Base-by-base conservation (phyloP, 192 early-diverging fungal species). In the Lunasporangiospora selenospora region DNA sequence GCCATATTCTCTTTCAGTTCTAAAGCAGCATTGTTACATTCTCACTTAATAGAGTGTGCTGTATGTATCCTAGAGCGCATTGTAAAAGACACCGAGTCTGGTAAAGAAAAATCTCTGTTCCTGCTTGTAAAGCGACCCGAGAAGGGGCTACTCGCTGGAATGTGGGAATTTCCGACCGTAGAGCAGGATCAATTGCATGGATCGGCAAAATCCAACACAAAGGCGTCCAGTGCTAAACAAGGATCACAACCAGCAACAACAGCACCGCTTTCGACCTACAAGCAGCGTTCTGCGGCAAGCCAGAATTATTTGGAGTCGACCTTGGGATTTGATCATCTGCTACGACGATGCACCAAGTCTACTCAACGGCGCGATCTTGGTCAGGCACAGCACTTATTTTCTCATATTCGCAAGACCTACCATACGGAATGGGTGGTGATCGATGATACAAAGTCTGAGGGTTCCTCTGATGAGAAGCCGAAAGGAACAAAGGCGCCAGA, bases 91-190 rank as follows among this genome's bases (percentile, higher is more conserved):
- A 3, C 8, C 0, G 42, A 73, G 0, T 49, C 39, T 0, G 64
- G 65, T 8, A 40, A 48, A 4, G 16, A 56, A 12, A 51, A 40
- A 3, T 78, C 80, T 43, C 57, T 62, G 40, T 86, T 73, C 78
- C 52, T 89, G 51, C 58, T 89, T 36, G 67, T 80, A n/a, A 80
- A 84, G 58, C 61, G 86, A 29, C 84, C 86, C 33, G 65, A 79
- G 19, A 81, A 75, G 45, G 85, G 90, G 3, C 65, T 92, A 30
- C 43, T 92, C 15, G 89, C 89, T 27, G 89, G 89, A 6, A 78
- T 92, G 29, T 92, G 90, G 90, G 89, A 92, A 65, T 92, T 91
- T 57, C 87, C 88, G 6, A 65, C 66, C 1, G 58, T 80, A 1
- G 81, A 81, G 21, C 63, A 77, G 12, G 46, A 61, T 37, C 78